phyloP scores from a whole-genome alignment of 495 filamentous ascomycete species.

The Tuber melanosporum region DNA sequence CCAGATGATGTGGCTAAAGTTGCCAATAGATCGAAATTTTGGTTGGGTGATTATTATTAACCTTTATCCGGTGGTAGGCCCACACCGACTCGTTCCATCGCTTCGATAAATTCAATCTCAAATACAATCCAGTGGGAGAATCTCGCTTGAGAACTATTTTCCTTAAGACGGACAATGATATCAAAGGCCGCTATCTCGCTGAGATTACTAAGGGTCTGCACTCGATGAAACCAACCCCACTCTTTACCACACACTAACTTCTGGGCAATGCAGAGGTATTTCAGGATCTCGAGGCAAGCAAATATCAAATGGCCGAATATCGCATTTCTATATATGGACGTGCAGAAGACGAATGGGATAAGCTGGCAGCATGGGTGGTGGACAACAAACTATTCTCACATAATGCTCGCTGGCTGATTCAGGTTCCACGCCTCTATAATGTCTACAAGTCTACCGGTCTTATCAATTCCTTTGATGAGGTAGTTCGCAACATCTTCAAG shows the following conservation, averaged over 20 bases:
- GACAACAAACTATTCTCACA: conserved; percentile 97
- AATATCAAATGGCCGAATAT: conserved; percentile 99
- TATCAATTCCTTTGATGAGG: conserved; percentile 83
- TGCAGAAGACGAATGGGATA: conserved; percentile 92
- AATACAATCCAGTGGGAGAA: conserved; percentile 96
- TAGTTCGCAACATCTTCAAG: conserved; percentile 86
- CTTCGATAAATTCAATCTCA: conserved; percentile 98
- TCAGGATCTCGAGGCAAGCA: conserved; percentile 94
- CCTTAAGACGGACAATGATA: conserved; percentile 96
- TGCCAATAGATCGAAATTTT: conserved; percentile 3
- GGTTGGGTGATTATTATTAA: conserved; percentile 10
- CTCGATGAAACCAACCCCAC: background rate
- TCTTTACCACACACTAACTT: conserved; percentile 9
- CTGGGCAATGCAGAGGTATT: conserved; percentile 64
- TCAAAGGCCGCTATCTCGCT: conserved; percentile 88
- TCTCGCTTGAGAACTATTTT: conserved; percentile 93
- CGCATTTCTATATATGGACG: conserved; percentile 94
- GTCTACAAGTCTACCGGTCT: conserved; percentile 83
- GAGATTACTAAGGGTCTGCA: conserved; percentile 71
- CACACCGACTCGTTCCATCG: conserved; percentile 98
- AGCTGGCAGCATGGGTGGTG: conserved; percentile 94
- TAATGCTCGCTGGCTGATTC: conserved; percentile 95
- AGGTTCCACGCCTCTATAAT: conserved; percentile 89
- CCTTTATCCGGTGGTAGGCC: conserved; percentile 51
- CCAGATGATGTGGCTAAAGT: background rate